A percentile compares a stretch with the other conserved stretches of the same genome.
Conservation (phyloP, 768 basidiomycete genomes). For the Boletellus sp. region DNA sequence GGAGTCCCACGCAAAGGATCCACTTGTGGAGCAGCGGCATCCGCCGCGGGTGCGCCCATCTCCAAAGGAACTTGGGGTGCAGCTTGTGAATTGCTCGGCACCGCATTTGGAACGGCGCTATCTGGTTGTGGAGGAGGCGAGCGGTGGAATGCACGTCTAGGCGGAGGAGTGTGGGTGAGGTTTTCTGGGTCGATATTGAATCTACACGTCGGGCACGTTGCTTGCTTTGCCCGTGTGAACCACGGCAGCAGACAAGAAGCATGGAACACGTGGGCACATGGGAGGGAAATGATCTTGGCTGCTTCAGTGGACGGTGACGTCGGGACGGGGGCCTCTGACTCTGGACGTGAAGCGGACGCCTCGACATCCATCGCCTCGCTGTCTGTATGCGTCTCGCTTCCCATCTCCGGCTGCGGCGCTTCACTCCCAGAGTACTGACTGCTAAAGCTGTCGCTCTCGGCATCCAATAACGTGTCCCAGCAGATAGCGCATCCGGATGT, state of each 20-base stretch:
- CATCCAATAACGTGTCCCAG: constrained; percentile 63
- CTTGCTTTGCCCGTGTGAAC: constrained; percentile 75
- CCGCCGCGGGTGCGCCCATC: background rate
- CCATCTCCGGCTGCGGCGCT: constrained; percentile 1
- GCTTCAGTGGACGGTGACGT: constrained; percentile 13
- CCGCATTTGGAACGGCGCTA: constrained; percentile 11
- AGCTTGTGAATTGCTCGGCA: constrained; percentile 7
- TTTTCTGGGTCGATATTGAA: constrained; percentile 82
- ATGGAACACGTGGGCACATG: constrained; percentile 82
- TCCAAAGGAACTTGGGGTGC: constrained; percentile 8
- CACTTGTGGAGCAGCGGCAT: constrained; percentile 1
- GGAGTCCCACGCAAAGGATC: background rate
- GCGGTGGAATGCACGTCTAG: constrained; percentile 18
- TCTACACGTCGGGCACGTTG: constrained; percentile 80
- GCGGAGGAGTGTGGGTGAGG: constrained; percentile 44
- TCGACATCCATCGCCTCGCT: constrained; percentile 22
- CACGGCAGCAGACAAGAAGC: constrained; percentile 74
- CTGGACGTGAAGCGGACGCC: constrained; percentile 7
- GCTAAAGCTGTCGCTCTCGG: constrained; percentile 36
- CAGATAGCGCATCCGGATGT: constrained; percentile 65
- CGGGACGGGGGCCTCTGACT: constrained; percentile 8
- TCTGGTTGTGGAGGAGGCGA: constrained; percentile 11
- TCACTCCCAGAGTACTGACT: constrained; percentile 12
- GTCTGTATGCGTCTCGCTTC: constrained; percentile 2
- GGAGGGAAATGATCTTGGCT: constrained; percentile 60